Evolutionary conservation across 495 filamentous ascomycete genomes (phyloP).

Genomic region (Penicillium antarcticum): DNA sequence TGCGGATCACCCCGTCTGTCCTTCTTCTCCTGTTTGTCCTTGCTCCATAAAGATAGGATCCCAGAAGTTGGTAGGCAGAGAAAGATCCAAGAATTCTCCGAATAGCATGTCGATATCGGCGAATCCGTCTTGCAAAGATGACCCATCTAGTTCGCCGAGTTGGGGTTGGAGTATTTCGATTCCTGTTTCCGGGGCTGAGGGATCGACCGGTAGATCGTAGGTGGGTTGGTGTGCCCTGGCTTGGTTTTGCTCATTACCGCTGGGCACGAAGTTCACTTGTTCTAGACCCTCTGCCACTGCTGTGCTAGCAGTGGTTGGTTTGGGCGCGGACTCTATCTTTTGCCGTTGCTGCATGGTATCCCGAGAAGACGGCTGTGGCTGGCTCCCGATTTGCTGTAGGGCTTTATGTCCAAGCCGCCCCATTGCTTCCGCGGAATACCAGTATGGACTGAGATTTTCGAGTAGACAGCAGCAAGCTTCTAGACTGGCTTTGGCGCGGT

Average conservation of each 20-base stretch:
- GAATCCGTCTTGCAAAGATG: constrained; percentile 20
- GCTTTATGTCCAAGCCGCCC: constrained; percentile 51
- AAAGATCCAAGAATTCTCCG: constrained; percentile 40
- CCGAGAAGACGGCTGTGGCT: not conserved
- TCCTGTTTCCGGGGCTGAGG: not conserved
- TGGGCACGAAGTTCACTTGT: not conserved
- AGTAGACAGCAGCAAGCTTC: constrained; percentile 55
- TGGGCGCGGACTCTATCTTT: not conserved
- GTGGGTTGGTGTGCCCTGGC: not conserved
- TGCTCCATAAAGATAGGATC: constrained; percentile 35
- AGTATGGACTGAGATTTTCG: constrained; percentile 52
- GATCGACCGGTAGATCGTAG: not conserved
- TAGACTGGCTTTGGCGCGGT: constrained; percentile 58
- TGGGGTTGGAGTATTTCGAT: constrained; percentile 1
- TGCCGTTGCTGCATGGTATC: not conserved
- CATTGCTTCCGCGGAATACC: constrained; percentile 62
- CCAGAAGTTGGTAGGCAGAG: constrained; percentile 41
- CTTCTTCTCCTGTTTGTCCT: too few relatives aligned
- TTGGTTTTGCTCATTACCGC: not conserved
- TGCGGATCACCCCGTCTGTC: not conserved
- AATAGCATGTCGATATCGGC: constrained; percentile 41
- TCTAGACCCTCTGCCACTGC: not conserved
- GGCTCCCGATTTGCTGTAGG: constrained; percentile 28
- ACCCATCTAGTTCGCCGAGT: constrained; percentile 4
- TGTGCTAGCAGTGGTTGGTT: not conserved